Evolutionary conservation across 1,139 yeast genomes (phyloP).

Genomic region (Kodamaea fungicola): DNA sequence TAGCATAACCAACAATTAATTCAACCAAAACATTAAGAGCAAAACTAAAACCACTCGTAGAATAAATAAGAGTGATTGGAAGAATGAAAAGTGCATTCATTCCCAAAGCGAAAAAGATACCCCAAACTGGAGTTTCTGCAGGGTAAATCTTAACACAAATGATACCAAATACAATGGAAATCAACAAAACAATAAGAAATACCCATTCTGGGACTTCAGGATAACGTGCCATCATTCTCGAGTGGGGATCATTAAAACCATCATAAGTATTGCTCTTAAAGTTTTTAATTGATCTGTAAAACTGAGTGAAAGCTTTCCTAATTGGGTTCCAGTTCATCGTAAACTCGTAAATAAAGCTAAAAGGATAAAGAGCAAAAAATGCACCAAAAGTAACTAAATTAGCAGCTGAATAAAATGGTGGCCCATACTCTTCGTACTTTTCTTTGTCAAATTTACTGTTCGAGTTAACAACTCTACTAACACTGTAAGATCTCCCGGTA

Average conservation of each 20-base stretch:
- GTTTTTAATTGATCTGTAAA: conserved; percentile 6
- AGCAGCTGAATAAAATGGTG: conserved; percentile 41
- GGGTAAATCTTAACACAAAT: conserved; percentile 18
- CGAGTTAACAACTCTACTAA: conserved; percentile 11
- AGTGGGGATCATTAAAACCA: conserved; percentile 15
- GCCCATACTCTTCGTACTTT: conserved; percentile 26
- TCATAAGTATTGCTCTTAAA: conserved; percentile 11
- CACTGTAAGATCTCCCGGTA: conserved; percentile 13
- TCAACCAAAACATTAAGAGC: conserved; percentile 21
- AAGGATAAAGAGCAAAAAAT: conserved; percentile 16
- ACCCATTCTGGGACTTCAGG: conserved; percentile 18
- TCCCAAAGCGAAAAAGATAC: conserved; percentile 19
- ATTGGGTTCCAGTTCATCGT: conserved; percentile 8
- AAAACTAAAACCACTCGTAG: conserved; percentile 17
- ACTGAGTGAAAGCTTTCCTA: conserved; percentile 8
- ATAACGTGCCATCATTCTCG: conserved; percentile 14
- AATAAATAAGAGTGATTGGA: conserved; percentile 15
- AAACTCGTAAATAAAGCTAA: conserved; percentile 11
- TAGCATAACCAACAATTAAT: conserved; percentile 18
- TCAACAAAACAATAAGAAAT: conserved; percentile 11
- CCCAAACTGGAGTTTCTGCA: conserved; percentile 20
- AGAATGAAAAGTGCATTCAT: conserved; percentile 20
- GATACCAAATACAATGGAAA: conserved; percentile 14
- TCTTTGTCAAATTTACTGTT: conserved; percentile 12
- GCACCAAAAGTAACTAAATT: conserved; percentile 16